Percentiles rank a stretch among this genome's conserved stretches.
Evolutionary conservation across 2,329 filamentous ascomycete species (phyloP).

Genomic region (Nemania sp.): DNA sequence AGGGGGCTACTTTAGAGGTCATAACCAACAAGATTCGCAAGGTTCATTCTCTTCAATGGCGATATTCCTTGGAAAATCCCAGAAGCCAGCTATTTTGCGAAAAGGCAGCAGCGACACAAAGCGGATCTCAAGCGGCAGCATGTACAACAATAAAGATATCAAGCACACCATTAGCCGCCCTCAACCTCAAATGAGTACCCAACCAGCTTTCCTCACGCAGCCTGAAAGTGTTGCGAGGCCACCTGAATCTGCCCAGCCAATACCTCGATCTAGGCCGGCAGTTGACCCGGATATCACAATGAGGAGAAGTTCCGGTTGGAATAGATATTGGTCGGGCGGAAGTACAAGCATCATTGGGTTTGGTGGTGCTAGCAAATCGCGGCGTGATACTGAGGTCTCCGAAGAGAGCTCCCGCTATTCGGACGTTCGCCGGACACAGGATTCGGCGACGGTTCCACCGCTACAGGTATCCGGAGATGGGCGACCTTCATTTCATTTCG

Average conservation of each 20-base stretch:
- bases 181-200: constrained; percentile 61
- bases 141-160: constrained; percentile 72
- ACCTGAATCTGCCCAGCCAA: constrained; percentile 42
- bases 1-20: constrained; percentile 61
- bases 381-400: constrained; percentile 64
- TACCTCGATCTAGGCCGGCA: constrained; percentile 53
- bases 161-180: constrained; percentile 73
- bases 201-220: constrained; percentile 42
- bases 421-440: constrained; percentile 66
- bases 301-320: constrained; percentile 79
- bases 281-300: constrained; percentile 56
- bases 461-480: constrained; percentile 68
- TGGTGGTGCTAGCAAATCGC: constrained; percentile 54
- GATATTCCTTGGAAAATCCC: constrained; percentile 73
- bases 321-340: constrained; percentile 80
- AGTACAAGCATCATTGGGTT: constrained; percentile 76
- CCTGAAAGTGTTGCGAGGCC: constrained; percentile 44
- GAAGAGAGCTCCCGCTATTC: constrained; percentile 70
- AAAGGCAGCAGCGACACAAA: constrained; percentile 69
- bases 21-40: constrained; percentile 65
- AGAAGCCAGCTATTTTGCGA: constrained; percentile 61
- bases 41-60: constrained; percentile 73
- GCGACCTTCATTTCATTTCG: constrained; percentile 71
- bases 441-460: constrained; percentile 78
- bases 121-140: constrained; percentile 63